These are phyloP conservation scores for Cairneyella variabilis DNA, from an alignment of 495 filamentous ascomycete species.

Conservation along the genomic window DNA sequence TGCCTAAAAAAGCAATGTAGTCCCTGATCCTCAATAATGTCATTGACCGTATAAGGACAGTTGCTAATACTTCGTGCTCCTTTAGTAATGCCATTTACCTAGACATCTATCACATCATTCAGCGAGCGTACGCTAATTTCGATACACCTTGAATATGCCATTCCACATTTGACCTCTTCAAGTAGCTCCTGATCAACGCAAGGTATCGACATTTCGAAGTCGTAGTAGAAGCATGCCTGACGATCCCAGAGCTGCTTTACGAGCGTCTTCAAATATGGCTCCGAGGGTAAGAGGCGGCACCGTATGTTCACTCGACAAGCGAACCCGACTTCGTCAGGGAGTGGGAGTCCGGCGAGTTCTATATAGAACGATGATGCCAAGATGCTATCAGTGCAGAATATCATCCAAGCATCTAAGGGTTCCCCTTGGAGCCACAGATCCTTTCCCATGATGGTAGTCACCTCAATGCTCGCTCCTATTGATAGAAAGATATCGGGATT, in stretches of 20 bases:
- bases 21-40: slow-evolving; percentile 14
- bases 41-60: slow-evolving; percentile 13
- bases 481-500: not conserved
- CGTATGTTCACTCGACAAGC: slow-evolving; percentile 5
- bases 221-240: not conserved
- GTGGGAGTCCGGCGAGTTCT: not conserved
- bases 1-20: not conserved
- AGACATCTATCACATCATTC: slow-evolving; percentile 1
- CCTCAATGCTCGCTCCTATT: not conserved
- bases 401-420: not conserved
- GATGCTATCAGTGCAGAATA: slow-evolving; percentile 7
- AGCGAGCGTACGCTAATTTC: not conserved
- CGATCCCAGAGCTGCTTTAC: not conserved
- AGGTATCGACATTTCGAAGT: not conserved
- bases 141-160: not conserved
- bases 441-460: not conserved
- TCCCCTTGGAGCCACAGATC: not conserved
- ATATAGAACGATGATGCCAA: slow-evolving; percentile 11
- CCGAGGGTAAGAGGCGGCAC: slow-evolving; percentile 1
- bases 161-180: not conserved
- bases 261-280: not conserved
- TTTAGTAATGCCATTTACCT: slow-evolving; percentile 10
- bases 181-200: not conserved
- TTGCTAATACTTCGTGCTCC: slow-evolving; percentile 12
- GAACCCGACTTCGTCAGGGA: not conserved